Base-by-base conservation (phyloP, 2,329 filamentous ascomycete genomes). In the Aspergillus arachidicola region DNA sequence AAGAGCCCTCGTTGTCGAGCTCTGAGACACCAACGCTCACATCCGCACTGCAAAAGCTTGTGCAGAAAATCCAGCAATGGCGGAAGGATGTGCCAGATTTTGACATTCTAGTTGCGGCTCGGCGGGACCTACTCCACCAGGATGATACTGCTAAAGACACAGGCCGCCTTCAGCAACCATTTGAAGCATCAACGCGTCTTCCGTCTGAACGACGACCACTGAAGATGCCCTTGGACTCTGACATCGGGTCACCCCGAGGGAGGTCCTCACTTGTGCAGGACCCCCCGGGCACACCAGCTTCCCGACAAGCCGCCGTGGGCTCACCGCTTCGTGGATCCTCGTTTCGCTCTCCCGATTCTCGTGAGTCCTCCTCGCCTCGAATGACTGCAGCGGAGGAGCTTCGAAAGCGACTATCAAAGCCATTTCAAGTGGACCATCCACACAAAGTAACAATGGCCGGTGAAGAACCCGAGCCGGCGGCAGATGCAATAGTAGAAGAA, bases 21-120 rank as follows among this genome's bases (percentile, higher is more conserved):
- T 23, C 82, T 81, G 34, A 80, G 59, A 68, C 70, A 0, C 76
- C 77, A 10, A 75, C 77, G 9, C 70, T 92, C 4, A 81, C 91
- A 16, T 75, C 76, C 1, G 80, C 89, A 26, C 76, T 94, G 0
- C 84, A 87, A 66, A 78, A 76, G 7, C 82, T 94, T 1, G 84
- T 87, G 12, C 83, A 87, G 28, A 87, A 92, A 72, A 84, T 91
- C 14, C 77, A 81, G 16, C 79, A 80, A 1, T 93, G 90, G 80
- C 86, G 87, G 59, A 80, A 82, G 54, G 85, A 86, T 6, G 84
- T 94, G 7, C 87, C 90, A 0, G 86, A 91, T 43, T 94, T 93
- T 72, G 89, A 92, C 58, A 87, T 91, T 43, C 82, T 93, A 2
- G 80, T 93, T 4, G 74, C 89, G 84, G 77, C 88, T 85, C 75